Base-by-base conservation (phyloP, 805 yeast species). In the Candida bentonensis region DNA sequence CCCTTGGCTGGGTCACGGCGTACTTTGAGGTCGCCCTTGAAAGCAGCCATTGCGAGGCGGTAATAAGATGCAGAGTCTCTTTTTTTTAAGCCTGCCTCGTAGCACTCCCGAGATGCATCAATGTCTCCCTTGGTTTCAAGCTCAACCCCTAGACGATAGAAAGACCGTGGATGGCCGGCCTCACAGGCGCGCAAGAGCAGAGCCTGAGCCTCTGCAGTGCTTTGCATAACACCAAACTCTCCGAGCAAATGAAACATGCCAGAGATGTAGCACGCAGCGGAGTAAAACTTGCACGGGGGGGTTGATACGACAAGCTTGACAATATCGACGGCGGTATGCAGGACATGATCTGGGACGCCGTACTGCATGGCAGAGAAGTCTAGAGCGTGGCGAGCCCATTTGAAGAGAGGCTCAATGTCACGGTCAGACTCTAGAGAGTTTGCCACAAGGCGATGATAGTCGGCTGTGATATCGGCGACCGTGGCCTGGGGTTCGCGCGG, bases 51-150 rank as follows among this genome's bases (percentile, higher is more conserved):
- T 11, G 60, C 63, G 42, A 64, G 46, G n/a, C 68, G 45, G 47
- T 61, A 66, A 34, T 54, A 50, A 39, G 68, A 66, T 11, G 67
- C 67, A 13, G 66, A 50, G 46, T 67, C 71, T 7, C 55, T 49
- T 3, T 49, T 45, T 23, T 51, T 53, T 15, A 63, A 60, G 7
- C 70, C 71, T 2, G 55, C 54, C 43, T 56, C 55, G 46, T 57
- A 62, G 23, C 61, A 57, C 15, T 52, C 51, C 13, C 61, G 45
- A 2, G 67, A 66, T 21, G 52, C 50, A 15, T 39, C 44, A n/a
- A 44, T 36, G 34, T 61, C 59, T 30, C 60, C 61, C 15, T 56
- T 51, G 3, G 51, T 44, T 43, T 64, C 68, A 23, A 59, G 58
- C 15, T 54, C 52, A 9, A 55, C 49, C 2, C 63, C 70, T 22